phyloP scores from a whole-genome alignment of 2,329 filamentous ascomycete genomes.

The Dothidotthia symphoricarpi region DNA sequence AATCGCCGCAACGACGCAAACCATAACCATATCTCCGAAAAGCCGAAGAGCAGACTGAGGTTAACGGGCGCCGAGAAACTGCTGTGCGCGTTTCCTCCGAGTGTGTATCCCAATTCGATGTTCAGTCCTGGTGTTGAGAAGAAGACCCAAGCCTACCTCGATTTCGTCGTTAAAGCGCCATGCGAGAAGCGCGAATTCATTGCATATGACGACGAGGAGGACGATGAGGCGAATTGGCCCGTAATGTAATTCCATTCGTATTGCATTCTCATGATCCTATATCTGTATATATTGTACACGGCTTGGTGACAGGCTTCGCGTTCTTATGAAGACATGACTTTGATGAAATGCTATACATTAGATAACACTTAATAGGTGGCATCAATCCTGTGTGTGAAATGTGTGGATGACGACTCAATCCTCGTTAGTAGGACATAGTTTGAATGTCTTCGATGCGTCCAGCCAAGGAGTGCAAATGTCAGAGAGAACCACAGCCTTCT shows the following conservation, averaged over 20 bases:
- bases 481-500: too few relatives aligned
- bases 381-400: too few relatives aligned
- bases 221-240: conserved; percentile 34
- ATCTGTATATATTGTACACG: conserved; percentile 4
- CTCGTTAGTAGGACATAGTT: not conserved
- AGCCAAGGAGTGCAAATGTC: too few relatives aligned
- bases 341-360: conserved; percentile 12
- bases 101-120: conserved; percentile 1
- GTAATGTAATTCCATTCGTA: conserved; percentile 30
- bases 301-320: too few relatives aligned
- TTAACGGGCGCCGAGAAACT: conserved; percentile 22
- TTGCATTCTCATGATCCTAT: conserved; percentile 3
- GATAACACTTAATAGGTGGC: not conserved
- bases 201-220: conserved; percentile 31
- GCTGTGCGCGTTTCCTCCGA: conserved; percentile 20
- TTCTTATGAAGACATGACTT: conserved; percentile 7
- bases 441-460: too few relatives aligned
- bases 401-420: too few relatives aligned
- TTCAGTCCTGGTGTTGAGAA: conserved; percentile 30
- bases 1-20: not conserved
- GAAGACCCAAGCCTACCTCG: conserved; percentile 26
- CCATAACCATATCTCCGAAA: not conserved
- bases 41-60: conserved; percentile 9
- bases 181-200: conserved; percentile 23
- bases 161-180: conserved; percentile 15